Evolutionary conservation across 495 filamentous ascomycete genomes (phyloP), one percentile per base, ranked within the genome.

Genomic region (Xylaria venustula): DNA sequence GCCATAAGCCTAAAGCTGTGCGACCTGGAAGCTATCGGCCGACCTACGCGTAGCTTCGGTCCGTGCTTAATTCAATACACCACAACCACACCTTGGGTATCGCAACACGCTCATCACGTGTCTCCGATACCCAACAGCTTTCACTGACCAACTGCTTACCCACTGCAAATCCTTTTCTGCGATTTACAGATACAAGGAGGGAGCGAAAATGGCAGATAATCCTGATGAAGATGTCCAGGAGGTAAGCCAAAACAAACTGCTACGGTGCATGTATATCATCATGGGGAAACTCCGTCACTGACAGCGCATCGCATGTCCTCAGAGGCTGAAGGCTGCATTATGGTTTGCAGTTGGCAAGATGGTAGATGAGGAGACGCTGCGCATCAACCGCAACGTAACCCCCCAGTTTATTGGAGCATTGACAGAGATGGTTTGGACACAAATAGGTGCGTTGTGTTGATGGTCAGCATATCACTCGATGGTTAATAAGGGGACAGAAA

Each of bases 371-470:
- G 91, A 96, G 70, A 89, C 87, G 28, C 75, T 94, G 36, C 80
- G 80, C 23, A 79, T 89, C 12, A 87, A 89, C 67, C 81, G 88
- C 60, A 97, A 93, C 73, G 91, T 93, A 2, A 97, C 92, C 1
- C 93, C 92, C 7, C 93, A 97, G 69, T 98, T 97, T 75, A 97
- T 97, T 66, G 93, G 86, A 9, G 91, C 91, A 0, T 74, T 98
- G 70, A 95, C 90, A 0, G 93, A 97, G 76, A 81, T 98, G 79
- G 88, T 93, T 25, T 98, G 89, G 89, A 78, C 85, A 12, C 94
- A 98, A 64, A 90, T 97, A 58, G 90, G 91, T 91, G 65, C 73
- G 65, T 23, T 55, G 57, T 45, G 41, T 36, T 62, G 60, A 61
- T 42, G 54, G 42, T 66, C 67, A 32, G 22, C 51, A 7, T 9